Evolutionary conservation across 2,329 filamentous ascomycete genomes (phyloP), one percentile per base, ranked within the genome.

Genomic region (Elsinoe batatas): DNA sequence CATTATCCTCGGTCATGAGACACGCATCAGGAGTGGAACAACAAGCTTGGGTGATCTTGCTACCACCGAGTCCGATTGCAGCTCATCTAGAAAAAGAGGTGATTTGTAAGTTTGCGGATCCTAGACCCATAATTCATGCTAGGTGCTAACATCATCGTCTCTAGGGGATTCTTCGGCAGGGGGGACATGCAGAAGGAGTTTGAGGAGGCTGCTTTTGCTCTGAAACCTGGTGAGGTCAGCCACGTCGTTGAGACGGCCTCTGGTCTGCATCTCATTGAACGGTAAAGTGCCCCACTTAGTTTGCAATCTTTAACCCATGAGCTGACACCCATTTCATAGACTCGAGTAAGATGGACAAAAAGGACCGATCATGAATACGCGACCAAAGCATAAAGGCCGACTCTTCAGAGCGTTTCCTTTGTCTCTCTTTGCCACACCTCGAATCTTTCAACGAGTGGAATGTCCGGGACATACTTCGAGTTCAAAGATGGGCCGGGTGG

Each of bases 151-250:
- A 35, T 36, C 43, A 12, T 37, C 46, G 56, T 18, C 36, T 30
- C 18, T 57, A 85, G 82, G 60, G 93, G 93, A 17, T 95, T 91
- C 72, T 98, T 98, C 71, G 91, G 89, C 56, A 84, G 80, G 65
- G 89, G 90, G 26, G 91, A 97, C 66, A 98, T 98, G 93, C 93
- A 98, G 71, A 91, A 91, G 76, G 91, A 96, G 73, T 98, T 98
- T 67, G 93, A 98, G 74, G 89, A 96, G 56, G 91, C 91, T 3
- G 87, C 93, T 1, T 98, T 98, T 73, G 84, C 80, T n/a, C 77
- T 98, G 56, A 80, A 91, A 71, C 84, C 85, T 1, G 91, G 90
- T 33, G 82, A 96, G 72, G 83, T 97, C 66, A 96, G 91, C 72
- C 78, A 80, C 46, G 78, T 96, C 36, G 86, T 97, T 11, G 87